Percentiles rank a stretch among this genome's conserved stretches.
Conservation (phyloP, 2,329 filamentous ascomycete species). For the Ophiostoma sp. region DNA sequence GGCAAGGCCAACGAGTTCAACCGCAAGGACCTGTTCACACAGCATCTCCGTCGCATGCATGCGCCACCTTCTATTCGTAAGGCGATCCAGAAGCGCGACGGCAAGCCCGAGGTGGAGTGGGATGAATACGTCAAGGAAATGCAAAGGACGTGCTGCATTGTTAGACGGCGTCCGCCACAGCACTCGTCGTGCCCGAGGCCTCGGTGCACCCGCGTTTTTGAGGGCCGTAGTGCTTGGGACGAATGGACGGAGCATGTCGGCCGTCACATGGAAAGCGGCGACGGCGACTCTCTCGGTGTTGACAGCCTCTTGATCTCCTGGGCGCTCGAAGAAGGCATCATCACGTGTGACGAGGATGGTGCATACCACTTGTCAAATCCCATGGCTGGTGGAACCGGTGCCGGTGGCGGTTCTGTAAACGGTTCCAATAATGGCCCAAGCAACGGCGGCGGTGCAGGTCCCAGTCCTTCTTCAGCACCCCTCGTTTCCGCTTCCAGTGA, state of each 20-base stretch:
- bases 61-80: constrained; percentile 61
- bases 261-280: constrained; percentile 74
- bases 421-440: not conserved
- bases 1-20: constrained; percentile 72
- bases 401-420: constrained; percentile 19
- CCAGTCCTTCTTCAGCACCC: not conserved
- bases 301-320: constrained; percentile 55
- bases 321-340: constrained; percentile 60
- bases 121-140: constrained; percentile 63
- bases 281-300: constrained; percentile 52
- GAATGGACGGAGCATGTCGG: constrained; percentile 90
- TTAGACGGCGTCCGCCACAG: constrained; percentile 63
- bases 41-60: constrained; percentile 93
- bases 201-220: constrained; percentile 67
- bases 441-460: not conserved
- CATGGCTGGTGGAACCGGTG: constrained; percentile 24
- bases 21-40: constrained; percentile 90
- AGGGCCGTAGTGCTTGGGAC: constrained; percentile 73
- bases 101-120: constrained; percentile 57
- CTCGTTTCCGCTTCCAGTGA: not conserved
- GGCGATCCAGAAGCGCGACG: constrained; percentile 52
- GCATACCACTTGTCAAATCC: constrained; percentile 48
- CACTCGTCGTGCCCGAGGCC: constrained; percentile 64
- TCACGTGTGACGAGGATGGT: constrained; percentile 52
- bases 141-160: constrained; percentile 67